Evolutionary conservation across 306 rosid species (phyloP).

Genomic region (Fagus sylvatica): DNA sequence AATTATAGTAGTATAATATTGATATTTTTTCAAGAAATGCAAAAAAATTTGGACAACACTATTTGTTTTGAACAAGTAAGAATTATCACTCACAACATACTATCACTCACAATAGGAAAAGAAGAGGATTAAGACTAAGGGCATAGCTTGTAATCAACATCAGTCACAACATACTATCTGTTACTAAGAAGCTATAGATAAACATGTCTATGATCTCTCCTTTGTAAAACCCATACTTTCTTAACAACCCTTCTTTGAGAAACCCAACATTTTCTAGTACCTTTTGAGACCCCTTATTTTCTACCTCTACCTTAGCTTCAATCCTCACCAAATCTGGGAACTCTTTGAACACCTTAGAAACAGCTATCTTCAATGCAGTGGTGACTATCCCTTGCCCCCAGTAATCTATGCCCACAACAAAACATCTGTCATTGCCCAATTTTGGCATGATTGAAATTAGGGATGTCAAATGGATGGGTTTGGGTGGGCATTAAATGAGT

Average conservation of each 20-base stretch:
- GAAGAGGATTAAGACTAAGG: no score
- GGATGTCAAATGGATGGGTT: no score
- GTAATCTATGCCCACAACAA: constrained; percentile 39
- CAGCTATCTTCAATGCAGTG: constrained; percentile 38
- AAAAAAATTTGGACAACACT: no score
- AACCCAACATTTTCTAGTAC: constrained; percentile 57
- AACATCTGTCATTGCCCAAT: constrained; percentile 31
- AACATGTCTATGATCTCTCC: constrained; percentile 38
- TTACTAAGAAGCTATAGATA: constrained; percentile 29
- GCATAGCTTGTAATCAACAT: no score
- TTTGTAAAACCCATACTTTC: constrained; percentile 54
- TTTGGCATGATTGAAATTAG: constrained; percentile 34
- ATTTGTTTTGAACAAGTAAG: no score
- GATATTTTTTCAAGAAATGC: no score
- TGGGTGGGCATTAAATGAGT: no score
- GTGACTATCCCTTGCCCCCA: constrained; percentile 58
- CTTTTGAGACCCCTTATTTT: constrained; percentile 54
- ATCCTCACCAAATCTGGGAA: constrained; percentile 42
- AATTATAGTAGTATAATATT: no score
- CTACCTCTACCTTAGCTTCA: constrained; percentile 52
- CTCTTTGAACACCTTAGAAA: constrained; percentile 30
- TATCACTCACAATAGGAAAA: no score
- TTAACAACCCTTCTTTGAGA: constrained; percentile 42
- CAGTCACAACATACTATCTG: constrained; percentile 1
- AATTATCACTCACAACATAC: no score